Evolutionary conservation across 129 eudicot species (phyloP).

Genomic region (Oenanthe sinensis): DNA sequence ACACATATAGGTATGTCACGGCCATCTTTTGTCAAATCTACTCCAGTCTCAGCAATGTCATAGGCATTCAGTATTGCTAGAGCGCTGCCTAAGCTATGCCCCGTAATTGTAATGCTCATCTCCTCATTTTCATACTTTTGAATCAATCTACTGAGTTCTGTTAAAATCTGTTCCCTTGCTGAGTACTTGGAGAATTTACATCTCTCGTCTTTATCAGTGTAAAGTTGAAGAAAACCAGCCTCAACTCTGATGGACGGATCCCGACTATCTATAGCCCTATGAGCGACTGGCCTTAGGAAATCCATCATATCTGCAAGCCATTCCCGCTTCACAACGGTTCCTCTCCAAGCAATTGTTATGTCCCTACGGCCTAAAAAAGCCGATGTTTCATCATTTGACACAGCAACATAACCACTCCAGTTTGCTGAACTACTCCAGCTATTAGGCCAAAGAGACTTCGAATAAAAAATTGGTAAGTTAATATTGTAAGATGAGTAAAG

Average conservation of each 20-base stretch:
- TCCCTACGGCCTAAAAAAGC: constrained; percentile 40
- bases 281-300: constrained; percentile 28
- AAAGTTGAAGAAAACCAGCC: constrained; percentile 45
- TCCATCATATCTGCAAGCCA: constrained; percentile 40
- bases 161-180: constrained; percentile 30
- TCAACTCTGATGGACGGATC: constrained; percentile 46
- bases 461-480: constrained; percentile 35
- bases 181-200: constrained; percentile 26
- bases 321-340: constrained; percentile 37
- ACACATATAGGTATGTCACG: constrained; percentile 33
- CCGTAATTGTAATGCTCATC: constrained; percentile 40
- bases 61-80: constrained; percentile 44
- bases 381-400: constrained; percentile 45
- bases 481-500: constrained; percentile 41
- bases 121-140: constrained; percentile 29
- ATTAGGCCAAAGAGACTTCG: constrained; percentile 21
- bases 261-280: constrained; percentile 23
- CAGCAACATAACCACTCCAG: constrained; percentile 64
- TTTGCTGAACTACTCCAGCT: constrained; percentile 47
- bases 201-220: constrained; percentile 35
- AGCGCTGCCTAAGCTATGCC: constrained; percentile 56
- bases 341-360: constrained; percentile 45
- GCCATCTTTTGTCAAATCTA: constrained; percentile 21
- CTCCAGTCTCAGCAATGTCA: constrained; percentile 38
- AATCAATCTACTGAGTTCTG: constrained; percentile 29